Percentiles rank a stretch among this genome's conserved stretches.
Evolutionary conservation across 306 rosid species (phyloP).

Genomic region (Trichosanthes cucumerina): DNA sequence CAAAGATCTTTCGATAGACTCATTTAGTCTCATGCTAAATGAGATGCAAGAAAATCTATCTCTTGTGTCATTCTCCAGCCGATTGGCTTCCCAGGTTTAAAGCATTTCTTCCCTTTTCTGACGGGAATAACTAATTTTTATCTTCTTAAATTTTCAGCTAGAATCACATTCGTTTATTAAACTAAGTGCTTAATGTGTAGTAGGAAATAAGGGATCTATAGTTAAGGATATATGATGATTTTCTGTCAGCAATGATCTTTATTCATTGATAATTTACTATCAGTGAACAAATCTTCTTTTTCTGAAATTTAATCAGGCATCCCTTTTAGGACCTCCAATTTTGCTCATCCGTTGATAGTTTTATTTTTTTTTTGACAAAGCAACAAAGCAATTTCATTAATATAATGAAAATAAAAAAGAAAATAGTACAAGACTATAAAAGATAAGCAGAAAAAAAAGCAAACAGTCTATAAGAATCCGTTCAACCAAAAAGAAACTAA

Average conservation of each 20-base stretch:
- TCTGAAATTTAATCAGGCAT: neutral
- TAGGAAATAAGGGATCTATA: neutral
- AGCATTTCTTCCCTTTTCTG: neutral
- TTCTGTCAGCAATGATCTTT: neutral
- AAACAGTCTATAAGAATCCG: too few relatives aligned
- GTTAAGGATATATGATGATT: neutral
- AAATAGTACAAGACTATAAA: too few relatives aligned
- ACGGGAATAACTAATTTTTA: neutral
- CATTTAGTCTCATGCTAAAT: constrained; percentile 75
- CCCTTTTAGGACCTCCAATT: neutral
- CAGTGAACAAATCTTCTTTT: neutral
- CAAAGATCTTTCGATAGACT: constrained; percentile 67
- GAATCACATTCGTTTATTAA: neutral
- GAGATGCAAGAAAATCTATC: constrained; percentile 98
- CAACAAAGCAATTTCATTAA: too few relatives aligned
- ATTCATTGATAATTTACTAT: neutral
- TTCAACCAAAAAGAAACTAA: too few relatives aligned
- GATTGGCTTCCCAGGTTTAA: constrained; percentile 88
- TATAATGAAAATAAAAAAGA: too few relatives aligned
- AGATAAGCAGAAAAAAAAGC: too few relatives aligned
- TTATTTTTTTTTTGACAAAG: too few relatives aligned
- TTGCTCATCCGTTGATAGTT: neutral
- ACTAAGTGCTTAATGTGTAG: neutral
- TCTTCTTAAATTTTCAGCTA: neutral
- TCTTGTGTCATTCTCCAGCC: constrained; percentile 89